phyloP scores from a whole-genome alignment of 2,329 filamentous ascomycete species.

The Lithohypha guttulata region DNA sequence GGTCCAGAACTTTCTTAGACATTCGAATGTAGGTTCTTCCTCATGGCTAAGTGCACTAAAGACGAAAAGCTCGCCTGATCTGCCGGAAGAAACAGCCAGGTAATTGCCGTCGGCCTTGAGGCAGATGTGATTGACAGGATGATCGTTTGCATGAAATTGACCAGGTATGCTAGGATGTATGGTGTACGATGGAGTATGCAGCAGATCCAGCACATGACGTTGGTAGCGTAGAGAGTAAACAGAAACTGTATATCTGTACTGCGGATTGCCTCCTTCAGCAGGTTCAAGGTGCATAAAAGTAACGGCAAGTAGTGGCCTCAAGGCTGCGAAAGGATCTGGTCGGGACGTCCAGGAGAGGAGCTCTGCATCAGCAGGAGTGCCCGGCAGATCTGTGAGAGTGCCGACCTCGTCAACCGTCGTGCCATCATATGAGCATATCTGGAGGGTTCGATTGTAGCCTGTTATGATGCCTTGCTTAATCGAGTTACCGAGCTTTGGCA shows the following conservation, averaged over 20 bases:
- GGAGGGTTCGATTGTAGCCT: conserved; percentile 69
- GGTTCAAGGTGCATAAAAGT: conserved; percentile 56
- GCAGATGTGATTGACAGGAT: conserved; percentile 60
- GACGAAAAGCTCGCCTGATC: conserved; percentile 78
- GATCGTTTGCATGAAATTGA: conserved; percentile 56
- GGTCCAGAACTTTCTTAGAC: conserved; percentile 87
- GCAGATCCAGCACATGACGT: conserved; percentile 59
- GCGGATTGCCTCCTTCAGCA: conserved; percentile 31
- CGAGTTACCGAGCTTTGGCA: conserved; percentile 11
- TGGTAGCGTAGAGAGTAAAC: conserved; percentile 76
- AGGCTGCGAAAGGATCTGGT: conserved; percentile 41
- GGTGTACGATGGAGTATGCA: conserved; percentile 56
- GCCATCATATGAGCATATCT: conserved; percentile 63
- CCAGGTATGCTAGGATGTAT: conserved; percentile 46
- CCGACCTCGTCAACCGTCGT: conserved; percentile 60
- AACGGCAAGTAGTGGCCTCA: conserved; percentile 66
- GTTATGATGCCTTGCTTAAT: conserved; percentile 59
- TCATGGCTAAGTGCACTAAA: conserved; percentile 40
- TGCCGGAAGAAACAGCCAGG: conserved; percentile 64
- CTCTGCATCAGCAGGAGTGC: conserved; percentile 71
- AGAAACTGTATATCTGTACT: conserved; percentile 66
- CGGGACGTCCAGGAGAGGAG: conserved; percentile 59
- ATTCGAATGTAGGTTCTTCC: conserved; percentile 40
- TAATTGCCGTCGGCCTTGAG: conserved; percentile 63
- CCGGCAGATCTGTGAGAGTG: conserved; percentile 64